phyloP scores from a whole-genome alignment of 1,284 basidiomycete species.

The Leucoagaricus sp. region DNA sequence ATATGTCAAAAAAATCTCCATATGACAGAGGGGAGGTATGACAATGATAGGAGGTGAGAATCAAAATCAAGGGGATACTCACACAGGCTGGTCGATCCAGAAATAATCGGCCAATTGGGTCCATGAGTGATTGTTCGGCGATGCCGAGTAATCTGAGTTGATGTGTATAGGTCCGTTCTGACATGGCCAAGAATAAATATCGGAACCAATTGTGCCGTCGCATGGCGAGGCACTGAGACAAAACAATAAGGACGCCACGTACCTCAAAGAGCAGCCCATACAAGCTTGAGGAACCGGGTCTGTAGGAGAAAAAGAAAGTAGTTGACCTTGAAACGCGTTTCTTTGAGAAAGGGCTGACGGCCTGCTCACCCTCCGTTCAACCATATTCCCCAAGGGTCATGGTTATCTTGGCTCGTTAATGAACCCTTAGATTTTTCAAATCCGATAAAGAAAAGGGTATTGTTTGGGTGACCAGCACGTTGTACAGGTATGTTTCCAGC shows the following conservation, averaged over 20 bases:
- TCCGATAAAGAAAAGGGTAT: slow-evolving; percentile 75
- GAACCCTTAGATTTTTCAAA: slow-evolving; percentile 65
- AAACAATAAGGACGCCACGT: slow-evolving; percentile 16
- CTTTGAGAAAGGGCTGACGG: neutral
- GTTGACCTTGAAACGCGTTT: neutral
- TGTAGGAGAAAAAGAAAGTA: slow-evolving; percentile 26
- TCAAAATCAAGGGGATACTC: slow-evolving; percentile 23
- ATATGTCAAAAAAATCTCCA: neutral
- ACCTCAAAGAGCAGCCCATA: slow-evolving; percentile 67
- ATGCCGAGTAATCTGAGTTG: slow-evolving; percentile 46
- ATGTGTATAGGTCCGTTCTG: slow-evolving; percentile 72
- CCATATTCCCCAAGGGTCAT: slow-evolving; percentile 76
- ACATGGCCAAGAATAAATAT: neutral
- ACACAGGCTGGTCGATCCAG: slow-evolving; percentile 78
- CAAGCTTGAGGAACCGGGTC: slow-evolving; percentile 72
- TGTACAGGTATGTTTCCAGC: slow-evolving; percentile 72
- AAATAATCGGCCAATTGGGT: slow-evolving; percentile 62
- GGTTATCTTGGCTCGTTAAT: slow-evolving; percentile 42
- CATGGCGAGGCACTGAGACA: neutral
- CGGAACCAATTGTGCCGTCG: too few relatives aligned
- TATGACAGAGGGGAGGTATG: neutral
- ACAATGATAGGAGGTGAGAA: too few relatives aligned
- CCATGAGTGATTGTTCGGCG: slow-evolving; percentile 58
- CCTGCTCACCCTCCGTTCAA: slow-evolving; percentile 68
- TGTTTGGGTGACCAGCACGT: slow-evolving; percentile 63